Conservation (phyloP, 805 yeast genomes). For the Gaillardinia entomophila region DNA sequence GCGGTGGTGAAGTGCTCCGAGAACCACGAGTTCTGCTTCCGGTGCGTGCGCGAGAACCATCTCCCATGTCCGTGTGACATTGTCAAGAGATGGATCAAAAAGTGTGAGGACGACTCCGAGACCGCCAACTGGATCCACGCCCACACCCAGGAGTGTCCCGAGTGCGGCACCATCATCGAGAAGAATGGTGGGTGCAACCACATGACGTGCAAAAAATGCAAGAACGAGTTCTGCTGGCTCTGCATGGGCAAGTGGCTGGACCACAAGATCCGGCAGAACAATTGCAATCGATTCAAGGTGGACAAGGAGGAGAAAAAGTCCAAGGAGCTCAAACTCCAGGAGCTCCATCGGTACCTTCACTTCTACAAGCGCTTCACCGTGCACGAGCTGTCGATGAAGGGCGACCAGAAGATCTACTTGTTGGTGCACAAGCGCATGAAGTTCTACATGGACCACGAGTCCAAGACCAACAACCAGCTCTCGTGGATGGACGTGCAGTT, state of each 20-base stretch:
- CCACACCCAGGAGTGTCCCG: conserved; percentile 83
- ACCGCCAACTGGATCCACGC: conserved; percentile 82
- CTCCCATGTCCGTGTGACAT: conserved; percentile 76
- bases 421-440: conserved; percentile 60
- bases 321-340: conserved; percentile 46
- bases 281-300: conserved; percentile 52
- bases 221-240: conserved; percentile 87
- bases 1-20: conserved; percentile 68
- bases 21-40: conserved; percentile 71
- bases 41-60: conserved; percentile 73
- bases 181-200: conserved; percentile 97
- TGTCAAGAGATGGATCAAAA: conserved; percentile 65
- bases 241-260: conserved; percentile 71
- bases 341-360: conserved; percentile 63
- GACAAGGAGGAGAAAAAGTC: conserved; percentile 34
- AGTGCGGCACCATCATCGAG: conserved; percentile 74
- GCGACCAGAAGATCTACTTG: conserved; percentile 61
- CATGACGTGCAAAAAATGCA: conserved; percentile 81
- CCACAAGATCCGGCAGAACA: conserved; percentile 61
- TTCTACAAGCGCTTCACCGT: conserved; percentile 68
- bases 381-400: conserved; percentile 70
- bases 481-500: conserved; percentile 90
- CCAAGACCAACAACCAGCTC: conserved; percentile 24
- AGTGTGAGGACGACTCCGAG: conserved; percentile 82
- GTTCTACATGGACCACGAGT: conserved; percentile 55